These are phyloP conservation scores for Fusarium buxicola DNA, from an alignment of 2,329 filamentous ascomycete genomes.

Conservation along the genomic window DNA sequence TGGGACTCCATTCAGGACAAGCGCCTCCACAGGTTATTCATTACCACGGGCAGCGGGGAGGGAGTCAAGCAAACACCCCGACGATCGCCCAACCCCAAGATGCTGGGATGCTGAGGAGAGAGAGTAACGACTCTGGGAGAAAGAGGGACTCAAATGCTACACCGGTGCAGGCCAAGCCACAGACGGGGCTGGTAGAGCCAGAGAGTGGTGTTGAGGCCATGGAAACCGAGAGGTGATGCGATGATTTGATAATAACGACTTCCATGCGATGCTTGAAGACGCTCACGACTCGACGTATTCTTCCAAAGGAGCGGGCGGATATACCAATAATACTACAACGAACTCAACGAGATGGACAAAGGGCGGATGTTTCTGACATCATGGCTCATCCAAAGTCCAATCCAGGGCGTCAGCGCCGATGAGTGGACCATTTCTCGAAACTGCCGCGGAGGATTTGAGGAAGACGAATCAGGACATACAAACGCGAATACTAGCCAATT, in stretches of 20 bases:
- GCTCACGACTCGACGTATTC: slow-evolving; percentile 44
- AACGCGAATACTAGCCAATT: not conserved
- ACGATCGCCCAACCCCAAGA: slow-evolving; percentile 66
- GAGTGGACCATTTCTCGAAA: not conserved
- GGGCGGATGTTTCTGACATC: slow-evolving; percentile 9
- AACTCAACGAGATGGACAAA: slow-evolving; percentile 17
- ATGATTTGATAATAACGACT: slow-evolving; percentile 34
- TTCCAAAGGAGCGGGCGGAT: slow-evolving; percentile 36
- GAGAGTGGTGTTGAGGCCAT: slow-evolving; percentile 28
- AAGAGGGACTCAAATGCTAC: slow-evolving; percentile 53
- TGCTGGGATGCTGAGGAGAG: slow-evolving; percentile 57
- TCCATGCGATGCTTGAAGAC: slow-evolving; percentile 44
- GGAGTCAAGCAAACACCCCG: slow-evolving; percentile 74
- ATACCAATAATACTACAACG: slow-evolving; percentile 45
- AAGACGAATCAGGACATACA: not conserved
- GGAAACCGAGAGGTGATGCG: slow-evolving; percentile 46
- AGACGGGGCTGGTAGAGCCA: slow-evolving; percentile 33
- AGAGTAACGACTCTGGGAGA: slow-evolving; percentile 60
- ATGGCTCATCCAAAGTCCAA: slow-evolving; percentile 10
- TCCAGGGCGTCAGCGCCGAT: not conserved
- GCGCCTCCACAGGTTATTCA: slow-evolving; percentile 74
- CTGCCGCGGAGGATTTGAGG: not conserved
- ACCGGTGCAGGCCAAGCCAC: slow-evolving; percentile 52
- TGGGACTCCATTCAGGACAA: slow-evolving; percentile 72
- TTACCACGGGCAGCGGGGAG: slow-evolving; percentile 75